phyloP scores from a whole-genome alignment of 208 protist species.

The Trichomonas vaginalis region DNA sequence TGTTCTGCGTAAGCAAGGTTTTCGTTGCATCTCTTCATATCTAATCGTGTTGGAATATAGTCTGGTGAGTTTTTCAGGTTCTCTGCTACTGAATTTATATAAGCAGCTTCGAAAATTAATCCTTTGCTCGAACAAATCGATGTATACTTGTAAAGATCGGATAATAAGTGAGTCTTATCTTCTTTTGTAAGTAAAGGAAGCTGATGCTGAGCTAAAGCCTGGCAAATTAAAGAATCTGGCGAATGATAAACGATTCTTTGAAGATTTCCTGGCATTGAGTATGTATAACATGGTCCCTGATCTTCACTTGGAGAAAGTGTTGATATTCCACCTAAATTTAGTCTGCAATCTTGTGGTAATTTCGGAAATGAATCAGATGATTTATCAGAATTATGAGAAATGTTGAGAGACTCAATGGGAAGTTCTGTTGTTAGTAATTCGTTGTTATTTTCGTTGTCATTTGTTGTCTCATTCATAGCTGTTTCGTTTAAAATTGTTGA shows the following conservation, averaged over 20 bases:
- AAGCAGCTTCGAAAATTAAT: not conserved
- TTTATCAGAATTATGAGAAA: not conserved
- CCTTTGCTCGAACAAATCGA: not conserved
- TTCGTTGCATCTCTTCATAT: not conserved
- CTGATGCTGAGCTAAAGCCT: not conserved
- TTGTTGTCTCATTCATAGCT: not conserved
- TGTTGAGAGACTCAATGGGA: not conserved
- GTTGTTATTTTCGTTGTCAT: not conserved
- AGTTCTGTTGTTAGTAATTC: not conserved
- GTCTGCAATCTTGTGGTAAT: not conserved
- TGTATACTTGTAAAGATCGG: not conserved
- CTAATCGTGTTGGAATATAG: not conserved
- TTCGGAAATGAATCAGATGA: not conserved
- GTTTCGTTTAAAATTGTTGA: too few relatives aligned
- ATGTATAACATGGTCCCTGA: not conserved
- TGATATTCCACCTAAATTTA: not conserved
- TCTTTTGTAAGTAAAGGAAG: not conserved
- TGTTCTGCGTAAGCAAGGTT: not conserved
- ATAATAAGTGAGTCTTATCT: not conserved
- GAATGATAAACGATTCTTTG: not conserved
- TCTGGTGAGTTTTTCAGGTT: not conserved
- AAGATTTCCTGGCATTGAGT: not conserved
- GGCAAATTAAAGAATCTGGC: not conserved
- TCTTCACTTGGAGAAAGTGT: not conserved
- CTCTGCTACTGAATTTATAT: not conserved